These are phyloP conservation scores for Lagenidium giganteum DNA, from an alignment of 352 stramenopile genomes.

Conservation along the genomic window DNA sequence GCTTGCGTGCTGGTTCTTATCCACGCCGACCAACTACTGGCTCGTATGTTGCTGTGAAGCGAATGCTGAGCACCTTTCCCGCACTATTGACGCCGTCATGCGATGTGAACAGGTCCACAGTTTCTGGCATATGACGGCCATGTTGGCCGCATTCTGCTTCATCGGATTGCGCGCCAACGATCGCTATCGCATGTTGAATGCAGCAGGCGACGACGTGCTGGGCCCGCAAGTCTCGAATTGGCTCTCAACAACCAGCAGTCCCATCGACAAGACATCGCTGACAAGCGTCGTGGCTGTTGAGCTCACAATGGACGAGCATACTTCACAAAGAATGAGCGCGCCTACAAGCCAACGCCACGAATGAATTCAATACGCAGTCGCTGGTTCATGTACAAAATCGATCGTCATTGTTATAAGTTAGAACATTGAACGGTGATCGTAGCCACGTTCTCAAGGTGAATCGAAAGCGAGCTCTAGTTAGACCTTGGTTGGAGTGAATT, in stretches of 20 bases:
- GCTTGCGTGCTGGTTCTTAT: slow-evolving; percentile 29
- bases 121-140: slow-evolving; percentile 27
- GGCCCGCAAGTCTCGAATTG: background rate
- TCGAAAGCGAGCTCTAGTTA: too few species aligned
- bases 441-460: too few species aligned
- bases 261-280: background rate
- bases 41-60: slow-evolving; percentile 11
- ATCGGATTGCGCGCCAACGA: slow-evolving; percentile 25
- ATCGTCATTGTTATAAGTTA: too few species aligned
- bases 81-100: background rate
- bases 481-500: too few species aligned
- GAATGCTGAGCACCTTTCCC: background rate
- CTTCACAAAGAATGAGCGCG: too few species aligned
- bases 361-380: too few species aligned
- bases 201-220: slow-evolving; percentile 23
- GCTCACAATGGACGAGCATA: too few species aligned
- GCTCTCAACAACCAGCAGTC: slow-evolving; percentile 6
- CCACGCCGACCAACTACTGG: slow-evolving; percentile 27
- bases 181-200: slow-evolving; percentile 24
- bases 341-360: too few species aligned
- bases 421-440: too few species aligned
- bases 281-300: background rate
- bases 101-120: slow-evolving; percentile 21
- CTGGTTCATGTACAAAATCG: too few species aligned
- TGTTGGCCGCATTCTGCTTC: slow-evolving; percentile 26